Base-by-base conservation (phyloP, 1,284 basidiomycete species). In the Erythrobasidium hasegawianum region DNA sequence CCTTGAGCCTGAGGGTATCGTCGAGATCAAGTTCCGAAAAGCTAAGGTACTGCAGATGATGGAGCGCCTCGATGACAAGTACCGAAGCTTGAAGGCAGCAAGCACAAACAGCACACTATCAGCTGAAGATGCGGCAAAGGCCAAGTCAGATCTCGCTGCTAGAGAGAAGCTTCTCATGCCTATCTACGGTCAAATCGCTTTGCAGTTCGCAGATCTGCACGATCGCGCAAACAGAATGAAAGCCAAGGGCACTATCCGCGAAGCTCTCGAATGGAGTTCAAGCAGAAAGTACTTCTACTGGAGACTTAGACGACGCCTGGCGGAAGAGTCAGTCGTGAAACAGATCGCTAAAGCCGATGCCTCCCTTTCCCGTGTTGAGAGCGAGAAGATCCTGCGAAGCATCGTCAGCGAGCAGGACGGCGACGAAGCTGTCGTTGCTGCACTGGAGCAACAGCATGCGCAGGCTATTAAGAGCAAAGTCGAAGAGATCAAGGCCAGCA, bases 191-290 rank as follows among this genome's bases (percentile, higher is more conserved):
- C 90, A 94, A 71, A 86, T 98, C 67, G 94, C 95, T 24, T 80
- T 96, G 70, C 83, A 96, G 57, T 98, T 97, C 76, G 95, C 94
- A 55, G 96, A 99, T 79, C 86, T 97, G 71, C 96, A 97, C 77
- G 90, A 71, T 69, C 89, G 92, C 64, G 84, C 87, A 50, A 94
- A 93, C 68, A 90, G 95, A 68, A 97, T 98, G 95, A 90, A 96
- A 80, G 94, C 94, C 27, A 97, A 97, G 80, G 94, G 92, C 18
- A 77, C 78, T 27, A 76, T 96, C 88, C 76, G 93, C 88, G 50
- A 88, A 84, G 75, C 83, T 85, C 33, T 85, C 67, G 84, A 86
- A 66, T 96, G 94, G 93, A 87, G 88, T 77, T 84, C 91, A 70
- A 86, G 93, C 54, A 87, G 95, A 70, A 72, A 73, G 70, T 85